phyloP scores from a whole-genome alignment of 306 rosid genomes.

The Cucumis cinereus region DNA sequence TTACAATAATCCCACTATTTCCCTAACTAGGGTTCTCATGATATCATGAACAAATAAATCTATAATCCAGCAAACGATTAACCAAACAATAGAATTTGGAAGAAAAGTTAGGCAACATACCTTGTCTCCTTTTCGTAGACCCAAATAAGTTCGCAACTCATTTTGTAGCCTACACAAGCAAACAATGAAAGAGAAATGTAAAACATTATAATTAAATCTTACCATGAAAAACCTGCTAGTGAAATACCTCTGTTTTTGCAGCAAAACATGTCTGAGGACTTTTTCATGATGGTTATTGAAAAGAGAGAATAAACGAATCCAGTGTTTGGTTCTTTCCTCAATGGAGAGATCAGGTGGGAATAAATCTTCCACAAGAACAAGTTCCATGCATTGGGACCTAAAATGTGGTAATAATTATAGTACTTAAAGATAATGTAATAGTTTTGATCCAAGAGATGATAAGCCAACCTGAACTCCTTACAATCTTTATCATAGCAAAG shows the following conservation, averaged over 20 bases:
- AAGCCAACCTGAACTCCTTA: conserved; percentile 72
- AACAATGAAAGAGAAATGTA: neutral
- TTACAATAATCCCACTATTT: too few species aligned
- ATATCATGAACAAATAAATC: neutral
- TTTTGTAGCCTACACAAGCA: conserved; percentile 55
- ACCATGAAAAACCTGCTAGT: neutral
- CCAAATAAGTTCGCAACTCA: conserved; percentile 62
- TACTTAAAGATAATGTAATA: conserved; percentile 10
- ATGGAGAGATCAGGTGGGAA: conserved; percentile 49
- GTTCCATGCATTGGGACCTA: conserved; percentile 77
- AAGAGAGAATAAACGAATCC: conserved; percentile 76
- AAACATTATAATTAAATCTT: neutral
- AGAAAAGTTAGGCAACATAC: conserved; percentile 25
- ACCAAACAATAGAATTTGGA: neutral
- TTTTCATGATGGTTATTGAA: conserved; percentile 49
- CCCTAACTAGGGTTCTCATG: too few species aligned
- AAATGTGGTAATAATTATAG: conserved; percentile 10
- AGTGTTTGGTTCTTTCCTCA: conserved; percentile 71
- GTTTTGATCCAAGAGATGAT: conserved; percentile 11
- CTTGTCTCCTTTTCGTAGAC: conserved; percentile 45
- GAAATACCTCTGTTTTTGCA: conserved; percentile 72
- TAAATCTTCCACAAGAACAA: conserved; percentile 57
- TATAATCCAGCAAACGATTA: neutral
- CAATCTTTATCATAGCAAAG: conserved; percentile 86
- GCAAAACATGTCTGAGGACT: conserved; percentile 52